These are phyloP conservation scores for Terana coerulea DNA, from an alignment of 768 basidiomycete genomes.

Conservation along the genomic window DNA sequence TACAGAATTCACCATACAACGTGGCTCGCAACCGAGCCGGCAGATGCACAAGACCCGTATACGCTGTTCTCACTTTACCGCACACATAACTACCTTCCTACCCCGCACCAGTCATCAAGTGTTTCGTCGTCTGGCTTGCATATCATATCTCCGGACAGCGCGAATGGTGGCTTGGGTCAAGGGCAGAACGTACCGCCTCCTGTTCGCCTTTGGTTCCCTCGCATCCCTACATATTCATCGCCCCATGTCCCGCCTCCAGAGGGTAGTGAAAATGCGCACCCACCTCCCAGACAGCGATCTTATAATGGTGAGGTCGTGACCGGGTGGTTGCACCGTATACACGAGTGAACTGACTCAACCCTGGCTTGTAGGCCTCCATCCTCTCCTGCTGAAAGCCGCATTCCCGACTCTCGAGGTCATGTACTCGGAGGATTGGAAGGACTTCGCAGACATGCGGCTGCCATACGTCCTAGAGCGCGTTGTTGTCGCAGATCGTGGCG, in stretches of 20 bases:
- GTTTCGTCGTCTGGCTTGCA: slow-evolving; percentile 21
- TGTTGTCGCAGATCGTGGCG: slow-evolving; percentile 74
- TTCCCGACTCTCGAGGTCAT: slow-evolving; percentile 33
- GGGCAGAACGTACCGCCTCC: slow-evolving; percentile 43
- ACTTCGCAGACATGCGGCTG: slow-evolving; percentile 60
- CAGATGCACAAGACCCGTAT: slow-evolving; percentile 49
- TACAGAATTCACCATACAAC: slow-evolving; percentile 23
- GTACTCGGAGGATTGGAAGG: slow-evolving; percentile 74
- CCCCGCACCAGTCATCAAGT: slow-evolving; percentile 15
- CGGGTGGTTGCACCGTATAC: neutral
- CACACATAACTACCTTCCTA: slow-evolving; percentile 47
- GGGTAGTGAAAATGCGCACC: slow-evolving; percentile 21
- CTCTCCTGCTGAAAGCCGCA: slow-evolving; percentile 40
- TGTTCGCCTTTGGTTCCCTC: slow-evolving; percentile 71
- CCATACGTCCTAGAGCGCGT: slow-evolving; percentile 76
- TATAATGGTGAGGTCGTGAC: slow-evolving; percentile 29
- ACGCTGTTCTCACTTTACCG: slow-evolving; percentile 78
- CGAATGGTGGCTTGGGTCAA: slow-evolving; percentile 3
- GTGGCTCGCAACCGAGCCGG: slow-evolving; percentile 48
- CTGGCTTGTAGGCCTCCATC: slow-evolving; percentile 52
- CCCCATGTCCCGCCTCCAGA: slow-evolving; percentile 21
- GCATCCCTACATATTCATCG: slow-evolving; percentile 58
- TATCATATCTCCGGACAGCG: slow-evolving; percentile 13
- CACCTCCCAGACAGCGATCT: slow-evolving; percentile 36
- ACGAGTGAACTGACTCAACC: neutral